Conservation (phyloP, 345 rosid species). For the Eucalyptus cloeziana region DNA sequence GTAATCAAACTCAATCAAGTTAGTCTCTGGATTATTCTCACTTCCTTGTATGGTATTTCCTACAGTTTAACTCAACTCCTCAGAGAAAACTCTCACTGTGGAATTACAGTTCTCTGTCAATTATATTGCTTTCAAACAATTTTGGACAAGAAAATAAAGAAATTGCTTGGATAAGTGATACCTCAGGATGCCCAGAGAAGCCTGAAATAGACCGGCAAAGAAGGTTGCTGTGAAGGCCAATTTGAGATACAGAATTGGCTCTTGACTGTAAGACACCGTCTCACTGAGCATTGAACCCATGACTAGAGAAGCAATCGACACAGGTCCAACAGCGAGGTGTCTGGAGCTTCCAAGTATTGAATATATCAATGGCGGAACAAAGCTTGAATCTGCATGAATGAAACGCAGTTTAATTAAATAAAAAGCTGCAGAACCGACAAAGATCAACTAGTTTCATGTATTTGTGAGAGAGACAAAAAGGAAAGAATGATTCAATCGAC, state of each 20-base stretch:
- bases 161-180: background rate
- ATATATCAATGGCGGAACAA: conserved; percentile 91
- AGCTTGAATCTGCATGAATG: conserved; percentile 82
- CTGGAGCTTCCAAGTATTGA: conserved; percentile 85
- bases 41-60: background rate
- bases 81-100: background rate
- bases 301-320: conserved; percentile 90
- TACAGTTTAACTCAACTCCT: background rate
- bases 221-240: conserved; percentile 94
- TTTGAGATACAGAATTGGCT: conserved; percentile 61
- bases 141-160: background rate
- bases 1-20: background rate
- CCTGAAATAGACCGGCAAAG: conserved; percentile 94
- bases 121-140: background rate
- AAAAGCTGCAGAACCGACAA: background rate
- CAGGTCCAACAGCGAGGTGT: conserved; percentile 95
- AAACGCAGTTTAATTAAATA: background rate
- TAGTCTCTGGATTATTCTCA: background rate
- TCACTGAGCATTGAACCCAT: conserved; percentile 95
- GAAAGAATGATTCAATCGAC: background rate
- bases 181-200: conserved; percentile 86
- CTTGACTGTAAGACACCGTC: conserved; percentile 47
- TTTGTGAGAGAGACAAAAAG: background rate
- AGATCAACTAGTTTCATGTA: background rate
- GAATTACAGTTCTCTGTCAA: background rate